These are phyloP conservation scores for Eucalyptus cloeziana DNA, from an alignment of 345 rosid genomes.

Conservation along the genomic window DNA sequence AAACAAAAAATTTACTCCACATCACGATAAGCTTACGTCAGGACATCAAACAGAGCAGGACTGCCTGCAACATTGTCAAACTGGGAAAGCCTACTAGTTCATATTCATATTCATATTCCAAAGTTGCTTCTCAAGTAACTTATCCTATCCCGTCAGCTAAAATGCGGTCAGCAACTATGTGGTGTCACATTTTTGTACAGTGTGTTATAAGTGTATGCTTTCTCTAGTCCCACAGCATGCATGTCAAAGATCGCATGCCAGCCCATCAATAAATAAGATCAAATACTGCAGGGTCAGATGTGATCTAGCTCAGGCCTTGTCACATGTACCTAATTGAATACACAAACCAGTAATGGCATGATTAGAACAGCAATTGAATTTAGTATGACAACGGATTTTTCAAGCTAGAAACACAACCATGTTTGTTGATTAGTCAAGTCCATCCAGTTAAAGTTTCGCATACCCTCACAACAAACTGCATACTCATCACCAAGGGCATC, in stretches of 20 bases:
- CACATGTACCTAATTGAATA: neutral
- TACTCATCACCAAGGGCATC: conserved; percentile 79
- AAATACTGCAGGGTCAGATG: neutral
- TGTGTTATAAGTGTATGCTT: neutral
- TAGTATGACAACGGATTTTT: neutral
- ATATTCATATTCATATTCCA: neutral
- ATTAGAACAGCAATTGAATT: neutral
- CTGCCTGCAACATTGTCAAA: neutral
- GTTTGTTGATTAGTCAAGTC: neutral
- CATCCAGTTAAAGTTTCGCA: neutral
- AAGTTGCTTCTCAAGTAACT: neutral
- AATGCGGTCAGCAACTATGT: neutral
- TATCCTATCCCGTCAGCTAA: neutral
- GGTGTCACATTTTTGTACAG: neutral
- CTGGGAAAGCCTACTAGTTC: neutral
- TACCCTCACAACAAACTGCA: conserved; percentile 71
- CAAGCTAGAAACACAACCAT: neutral
- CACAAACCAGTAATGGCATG: neutral
- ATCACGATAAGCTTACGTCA: neutral
- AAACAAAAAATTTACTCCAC: neutral
- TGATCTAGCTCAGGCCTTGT: neutral
- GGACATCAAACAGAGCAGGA: neutral
- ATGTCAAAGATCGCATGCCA: neutral
- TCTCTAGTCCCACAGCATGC: neutral
- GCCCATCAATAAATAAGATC: neutral